Evolutionary conservation across 352 stramenopile genomes (phyloP).

Genomic region (Pythium scleroteichum): DNA sequence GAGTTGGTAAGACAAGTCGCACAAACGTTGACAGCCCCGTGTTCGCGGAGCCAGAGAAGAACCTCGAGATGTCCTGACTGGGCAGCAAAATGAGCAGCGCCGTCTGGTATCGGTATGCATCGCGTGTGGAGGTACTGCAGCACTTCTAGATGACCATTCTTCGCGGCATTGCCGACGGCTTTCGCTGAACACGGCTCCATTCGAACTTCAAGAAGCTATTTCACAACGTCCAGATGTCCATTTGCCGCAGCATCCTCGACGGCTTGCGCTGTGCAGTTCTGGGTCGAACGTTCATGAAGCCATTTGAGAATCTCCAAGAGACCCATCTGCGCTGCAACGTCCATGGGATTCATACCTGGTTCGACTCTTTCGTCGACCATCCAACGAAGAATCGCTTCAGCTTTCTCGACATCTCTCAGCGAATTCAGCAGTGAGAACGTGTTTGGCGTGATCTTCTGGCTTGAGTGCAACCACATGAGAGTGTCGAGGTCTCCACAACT

Average conservation of each 20-base stretch:
- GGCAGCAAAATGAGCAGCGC: background rate
- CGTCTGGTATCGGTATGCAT: no score
- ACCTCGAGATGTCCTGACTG: conserved; percentile 8
- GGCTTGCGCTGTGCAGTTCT: background rate
- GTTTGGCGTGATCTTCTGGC: no score
- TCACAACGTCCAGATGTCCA: conserved; percentile 6
- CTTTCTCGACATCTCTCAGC: no score
- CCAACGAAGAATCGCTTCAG: background rate
- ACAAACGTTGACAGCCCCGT: background rate
- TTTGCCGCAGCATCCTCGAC: conserved; percentile 10
- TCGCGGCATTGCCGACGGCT: conserved; percentile 1
- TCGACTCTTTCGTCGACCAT: conserved; percentile 4
- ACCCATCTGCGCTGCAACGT: conserved; percentile 5
- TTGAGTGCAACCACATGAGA: no score
- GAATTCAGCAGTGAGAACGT: no score
- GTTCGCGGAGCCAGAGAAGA: conserved; percentile 1
- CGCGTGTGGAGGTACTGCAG: conserved; percentile 17
- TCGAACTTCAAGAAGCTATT: conserved; percentile 8
- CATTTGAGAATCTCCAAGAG: conserved; percentile 18
- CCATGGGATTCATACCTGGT: background rate
- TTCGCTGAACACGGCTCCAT: background rate
- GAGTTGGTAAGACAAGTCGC: background rate
- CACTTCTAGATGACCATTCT: conserved; percentile 16
- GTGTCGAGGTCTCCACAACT: no score
- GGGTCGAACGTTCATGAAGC: conserved; percentile 1